Percentiles rank a stretch among this genome's conserved stretches.
phyloP scores from a whole-genome alignment of 2,329 filamentous ascomycete genomes.

The Colletotrichum gigasporum region DNA sequence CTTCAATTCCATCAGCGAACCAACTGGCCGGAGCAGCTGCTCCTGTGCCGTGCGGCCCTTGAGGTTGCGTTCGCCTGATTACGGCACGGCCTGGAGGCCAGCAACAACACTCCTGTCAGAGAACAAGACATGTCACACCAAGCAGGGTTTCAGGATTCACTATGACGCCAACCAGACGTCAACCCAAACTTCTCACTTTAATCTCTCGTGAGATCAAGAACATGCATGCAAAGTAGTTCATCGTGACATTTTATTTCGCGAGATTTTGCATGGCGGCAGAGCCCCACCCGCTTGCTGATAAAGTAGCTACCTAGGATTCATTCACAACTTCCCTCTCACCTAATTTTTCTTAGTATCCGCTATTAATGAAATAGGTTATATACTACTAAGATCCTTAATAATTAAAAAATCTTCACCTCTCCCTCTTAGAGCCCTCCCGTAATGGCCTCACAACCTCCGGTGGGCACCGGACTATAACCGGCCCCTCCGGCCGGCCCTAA shows the following conservation, averaged over 20 bases:
- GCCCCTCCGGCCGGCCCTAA: no score
- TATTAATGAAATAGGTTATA: no score
- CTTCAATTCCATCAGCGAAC: neutral
- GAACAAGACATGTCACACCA: neutral
- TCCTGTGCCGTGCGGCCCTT: neutral
- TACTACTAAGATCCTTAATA: no score
- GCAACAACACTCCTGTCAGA: neutral
- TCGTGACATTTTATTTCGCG: neutral
- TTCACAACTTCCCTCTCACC: no score
- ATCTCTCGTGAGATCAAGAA: neutral
- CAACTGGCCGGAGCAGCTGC: neutral
- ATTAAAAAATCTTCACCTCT: no score
- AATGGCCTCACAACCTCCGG: no score
- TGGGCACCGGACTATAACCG: no score
- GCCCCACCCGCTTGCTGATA: no score
- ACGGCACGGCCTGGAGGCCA: neutral
- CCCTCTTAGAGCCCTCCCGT: no score
- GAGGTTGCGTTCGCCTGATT: neutral
- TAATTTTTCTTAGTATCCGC: no score
- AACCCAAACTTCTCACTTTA: neutral
- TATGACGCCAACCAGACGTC: constrained; percentile 18
- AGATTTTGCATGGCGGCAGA: no score
- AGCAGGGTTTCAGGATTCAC: neutral
- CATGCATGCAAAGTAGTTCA: neutral
- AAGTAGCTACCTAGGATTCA: no score